A percentile compares a stretch with the other conserved stretches of the same genome.
phyloP scores from a whole-genome alignment of 306 rosid species.

The Pyrus bretschneideri region DNA sequence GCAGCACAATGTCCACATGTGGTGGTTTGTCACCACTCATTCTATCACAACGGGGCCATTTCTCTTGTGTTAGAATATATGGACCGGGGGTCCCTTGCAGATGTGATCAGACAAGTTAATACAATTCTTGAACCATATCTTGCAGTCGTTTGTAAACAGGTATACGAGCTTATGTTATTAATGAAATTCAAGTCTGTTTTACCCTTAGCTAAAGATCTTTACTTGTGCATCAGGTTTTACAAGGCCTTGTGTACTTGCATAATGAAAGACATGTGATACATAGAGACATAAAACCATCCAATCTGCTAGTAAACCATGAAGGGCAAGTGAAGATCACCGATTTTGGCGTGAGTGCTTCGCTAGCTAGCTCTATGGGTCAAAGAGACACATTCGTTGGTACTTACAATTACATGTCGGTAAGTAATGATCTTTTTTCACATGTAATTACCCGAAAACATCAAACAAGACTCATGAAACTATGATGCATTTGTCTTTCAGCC shows the following conservation, averaged over 20 bases:
- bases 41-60: constrained; percentile 87
- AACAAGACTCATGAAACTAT: neutral
- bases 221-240: constrained; percentile 59
- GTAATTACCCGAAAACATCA: neutral
- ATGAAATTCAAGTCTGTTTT: neutral
- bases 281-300: constrained; percentile 91
- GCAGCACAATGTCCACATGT: constrained; percentile 79
- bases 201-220: constrained; percentile 8
- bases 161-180: constrained; percentile 16
- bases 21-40: constrained; percentile 91
- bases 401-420: constrained; percentile 97
- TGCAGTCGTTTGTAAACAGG: constrained; percentile 98
- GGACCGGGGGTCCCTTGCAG: constrained; percentile 86
- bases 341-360: constrained; percentile 97
- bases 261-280: constrained; percentile 90
- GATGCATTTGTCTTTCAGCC: constrained; percentile 51
- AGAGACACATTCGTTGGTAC: constrained; percentile 98
- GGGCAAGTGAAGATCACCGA: constrained; percentile 98
- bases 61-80: constrained; percentile 93
- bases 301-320: constrained; percentile 86
- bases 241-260: constrained; percentile 83
- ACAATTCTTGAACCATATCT: constrained; percentile 99
- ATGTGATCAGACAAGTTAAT: constrained; percentile 74
- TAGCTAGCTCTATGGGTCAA: constrained; percentile 95
- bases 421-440: neutral